Percentiles rank a stretch among this genome's conserved stretches.
These are phyloP conservation scores for Coemansia sp. DNA, from an alignment of 192 early-diverging fungal genomes.

Conservation along the genomic window DNA sequence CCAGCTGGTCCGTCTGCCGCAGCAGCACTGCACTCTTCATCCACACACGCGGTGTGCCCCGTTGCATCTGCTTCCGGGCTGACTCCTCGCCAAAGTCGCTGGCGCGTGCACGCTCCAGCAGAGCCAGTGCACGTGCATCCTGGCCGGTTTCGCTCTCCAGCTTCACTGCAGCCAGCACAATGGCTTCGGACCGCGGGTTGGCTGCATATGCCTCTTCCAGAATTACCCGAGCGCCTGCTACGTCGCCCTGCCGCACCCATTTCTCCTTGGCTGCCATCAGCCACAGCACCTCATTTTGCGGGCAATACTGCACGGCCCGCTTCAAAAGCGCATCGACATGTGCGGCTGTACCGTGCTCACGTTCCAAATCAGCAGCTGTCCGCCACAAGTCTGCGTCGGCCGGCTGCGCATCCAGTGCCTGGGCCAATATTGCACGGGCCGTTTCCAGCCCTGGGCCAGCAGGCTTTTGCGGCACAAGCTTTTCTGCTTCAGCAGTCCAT, in stretches of 20 bases:
- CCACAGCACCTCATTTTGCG: conserved; percentile 92
- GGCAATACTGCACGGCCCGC: conserved; percentile 84
- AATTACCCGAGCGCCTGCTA: conserved; percentile 78
- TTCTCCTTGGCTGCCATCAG: conserved; percentile 95
- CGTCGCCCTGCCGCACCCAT: conserved; percentile 74
- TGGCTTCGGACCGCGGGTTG: conserved; percentile 87
- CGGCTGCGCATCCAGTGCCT: conserved; percentile 75
- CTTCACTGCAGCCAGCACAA: conserved; percentile 94
- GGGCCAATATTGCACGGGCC: conserved; percentile 83
- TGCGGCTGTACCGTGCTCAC: conserved; percentile 65
- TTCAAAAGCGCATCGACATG: conserved; percentile 77
- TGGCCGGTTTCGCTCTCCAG: conserved; percentile 89
- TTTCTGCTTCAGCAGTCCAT: conserved; percentile 91
- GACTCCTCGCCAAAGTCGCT: conserved; percentile 14
- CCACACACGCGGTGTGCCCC: conserved; percentile 85
- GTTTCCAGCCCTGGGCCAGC: conserved; percentile 63
- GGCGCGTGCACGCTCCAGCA: conserved; percentile 70
- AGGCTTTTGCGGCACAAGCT: conserved; percentile 41
- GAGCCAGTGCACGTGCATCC: conserved; percentile 67
- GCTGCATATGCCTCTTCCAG: conserved; percentile 85
- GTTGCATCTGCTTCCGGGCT: conserved; percentile 23
- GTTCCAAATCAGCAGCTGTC: conserved; percentile 83
- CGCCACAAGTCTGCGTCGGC: conserved; percentile 80
- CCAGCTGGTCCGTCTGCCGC: conserved; percentile 65
- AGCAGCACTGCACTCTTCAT: conserved; percentile 92